Base-by-base conservation (phyloP, 2,329 filamentous ascomycete species). In the Monilinia vaccinii-corymbosi region DNA sequence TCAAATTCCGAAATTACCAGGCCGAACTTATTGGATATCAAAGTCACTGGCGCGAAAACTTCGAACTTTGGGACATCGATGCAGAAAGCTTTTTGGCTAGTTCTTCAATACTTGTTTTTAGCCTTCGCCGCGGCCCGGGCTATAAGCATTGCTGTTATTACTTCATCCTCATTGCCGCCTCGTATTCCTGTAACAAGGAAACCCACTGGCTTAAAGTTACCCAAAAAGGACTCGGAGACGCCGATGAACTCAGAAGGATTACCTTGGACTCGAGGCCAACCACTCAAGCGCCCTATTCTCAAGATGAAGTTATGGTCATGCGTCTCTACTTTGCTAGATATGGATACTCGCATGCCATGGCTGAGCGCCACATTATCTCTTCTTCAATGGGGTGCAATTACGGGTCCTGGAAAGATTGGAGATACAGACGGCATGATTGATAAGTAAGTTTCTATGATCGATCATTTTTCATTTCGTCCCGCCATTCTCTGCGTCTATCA, bases 321-420 rank as follows among this genome's bases (percentile, higher is more conserved):
- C 74, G 73, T 87, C 60, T 85, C 85, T 63, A 85, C 84, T 72
- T 74, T 96, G 64, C 75, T 91, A 67, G 85, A 91, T 77, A 75
- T 96, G 71, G 80, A 87, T 66, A 74, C 78, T 65, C 88, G 91
- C 74, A 96, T 96, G 91, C 93, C 93, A 64, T 97, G 93, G 93
- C 81, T 96, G 60, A 81, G 80, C 71, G 90, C 90, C 71, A 77
- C 83, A 67, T 73, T 94, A 62, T 88, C 88, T 60, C 81, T 96
- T 74, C 73, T 87, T 66, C 90, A 94, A 75, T 86, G 88, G 79
- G 79, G 84, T 66, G 80, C 85, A 69, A 75, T 93, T 70, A 78
- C 79, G 69, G 90, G 91, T 28, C 89, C 89, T 65, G 89, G 91
- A 69, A 82, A 76, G 75, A 74, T 96, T 65, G 91, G 88, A 71